Evolutionary conservation across 2,329 filamentous ascomycete species (phyloP).

Genomic region (Ophioceras dolichostomum): DNA sequence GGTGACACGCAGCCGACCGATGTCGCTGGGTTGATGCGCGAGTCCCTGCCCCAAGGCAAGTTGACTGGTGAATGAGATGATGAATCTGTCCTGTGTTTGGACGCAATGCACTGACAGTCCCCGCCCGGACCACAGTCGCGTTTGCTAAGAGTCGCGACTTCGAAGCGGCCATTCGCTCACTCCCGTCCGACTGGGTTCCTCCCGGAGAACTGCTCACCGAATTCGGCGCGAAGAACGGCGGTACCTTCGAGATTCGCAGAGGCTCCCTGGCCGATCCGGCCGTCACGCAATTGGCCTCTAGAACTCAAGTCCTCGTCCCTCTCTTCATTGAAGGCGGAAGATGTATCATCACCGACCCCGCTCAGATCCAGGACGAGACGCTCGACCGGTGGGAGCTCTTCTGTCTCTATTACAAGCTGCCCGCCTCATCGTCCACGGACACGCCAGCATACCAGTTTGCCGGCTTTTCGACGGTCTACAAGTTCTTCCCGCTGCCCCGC

Average conservation of each 20-base stretch:
- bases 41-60: conserved; percentile 56
- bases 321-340: conserved; percentile 92
- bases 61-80: too few species aligned
- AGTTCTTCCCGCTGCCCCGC: conserved; percentile 51
- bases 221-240: conserved; percentile 43
- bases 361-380: conserved; percentile 59
- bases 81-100: too few species aligned
- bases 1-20: conserved; percentile 60
- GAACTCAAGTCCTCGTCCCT: conserved; percentile 72
- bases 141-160: conserved; percentile 52
- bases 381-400: conserved; percentile 85
- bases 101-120: too few species aligned
- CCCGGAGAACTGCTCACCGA: conserved; percentile 61
- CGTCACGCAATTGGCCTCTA: conserved; percentile 60
- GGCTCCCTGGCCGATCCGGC: conserved; percentile 58
- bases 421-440: background rate
- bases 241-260: conserved; percentile 74
- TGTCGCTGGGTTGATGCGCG: conserved; percentile 49
- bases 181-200: conserved; percentile 45
- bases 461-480: conserved; percentile 84
- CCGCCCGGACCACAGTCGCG: conserved; percentile 46
- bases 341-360: conserved; percentile 48
- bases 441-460: conserved; percentile 63
- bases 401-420: conserved; percentile 58
- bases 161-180: conserved; percentile 39